Evolutionary conservation across 257 asterid species (phyloP), one percentile per base, ranked within the genome.

Genomic region (Galeopsis tetrahit): DNA sequence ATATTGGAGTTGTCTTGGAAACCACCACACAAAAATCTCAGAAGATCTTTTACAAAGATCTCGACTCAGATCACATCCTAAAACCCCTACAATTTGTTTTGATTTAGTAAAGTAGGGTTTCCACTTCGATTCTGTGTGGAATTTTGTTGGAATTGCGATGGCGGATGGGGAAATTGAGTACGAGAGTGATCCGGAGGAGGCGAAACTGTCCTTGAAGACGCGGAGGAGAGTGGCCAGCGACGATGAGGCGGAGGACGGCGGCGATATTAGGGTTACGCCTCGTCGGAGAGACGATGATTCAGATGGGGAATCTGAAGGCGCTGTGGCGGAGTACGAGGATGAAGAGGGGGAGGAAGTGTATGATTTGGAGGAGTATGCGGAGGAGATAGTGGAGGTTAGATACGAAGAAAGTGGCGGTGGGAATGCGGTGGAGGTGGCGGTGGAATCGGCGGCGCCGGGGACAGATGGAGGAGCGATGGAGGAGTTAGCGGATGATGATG

Each of bases 171-270:
- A 78, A 63, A 68, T 68, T 39, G 85, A 91, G 67, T 91, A 89
- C 82, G 93, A 85, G 88, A 91, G 97, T 84, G 95, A 91, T 77
- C 97, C 97, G 38, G 97, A 91, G 82, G 97, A 91, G 81, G 81
- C 91, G 55, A 87, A 87, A 83, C 65, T 89, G 64, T 87, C 93
- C 55, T 56, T 91, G 83, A 86, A 87, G 89, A 73, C 87, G 91
- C 82, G 97, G 78, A 72, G 98, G 80, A 81, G 92, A 66, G 94
- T 81, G 74, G 98, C 94, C 46, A 90, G 97, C 80, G 97, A 90
- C 73, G 98, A 92, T 9, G 96, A 88, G n/a, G 96, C 85, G 62
- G 91, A 83, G 77, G 87, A 76, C 17, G 89, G 62, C 78, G 59
- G 42, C 59, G 70, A n/a, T 63, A 64, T 60, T 61, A 28, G 80